Evolutionary conservation across 768 basidiomycete species (phyloP), one percentile per base, ranked within the genome.

Genomic region (Rickenella mellea): DNA sequence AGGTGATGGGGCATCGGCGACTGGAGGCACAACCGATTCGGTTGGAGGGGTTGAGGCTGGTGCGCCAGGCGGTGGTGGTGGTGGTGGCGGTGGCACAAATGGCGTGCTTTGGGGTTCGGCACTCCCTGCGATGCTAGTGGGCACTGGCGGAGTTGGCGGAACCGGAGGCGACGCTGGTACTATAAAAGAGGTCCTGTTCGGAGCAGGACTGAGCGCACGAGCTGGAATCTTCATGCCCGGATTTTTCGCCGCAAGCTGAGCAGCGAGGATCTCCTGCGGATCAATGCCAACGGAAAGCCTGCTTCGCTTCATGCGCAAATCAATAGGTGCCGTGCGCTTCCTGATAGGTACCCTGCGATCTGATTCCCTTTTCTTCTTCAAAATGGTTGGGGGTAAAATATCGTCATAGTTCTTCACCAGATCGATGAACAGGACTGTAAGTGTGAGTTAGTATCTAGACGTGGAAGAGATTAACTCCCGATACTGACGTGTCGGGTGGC

Each of bases 301-400:
- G 50, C 78, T 76, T 48, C 91, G 73, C 50, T 82, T 89, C 59
- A 89, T 70, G 36, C 91, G 82, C 79, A 92, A 83, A 58, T 96
- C 92, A 35, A 93, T 65, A 0, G 82, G 81, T 0, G 84, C 83
- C 2, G 92, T 94, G 41, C 87, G 84, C 55, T 92, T 93, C 30
- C 91, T 73, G 19, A 80, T 55, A 10, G 88, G 92, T 33, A 86
- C 69, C 46, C 80, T 86, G 35, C 92, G 80, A 50, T 88, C 90
- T 0, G 87, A 82, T 53, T 93, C 90, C 19, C 80, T 79, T 53
- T 83, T 87, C 68, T 93, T 94, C 55, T 76, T 81, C 36, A 76
- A 71, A 42, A 97, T 80, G 1, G 88, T 80, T 0, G 84, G 78
- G 0, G 91, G 90, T 30, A 97, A 65, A 30, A 94, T 70, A 2